phyloP scores from a whole-genome alignment of 495 filamentous ascomycete genomes.

The Xylaria castorea region DNA sequence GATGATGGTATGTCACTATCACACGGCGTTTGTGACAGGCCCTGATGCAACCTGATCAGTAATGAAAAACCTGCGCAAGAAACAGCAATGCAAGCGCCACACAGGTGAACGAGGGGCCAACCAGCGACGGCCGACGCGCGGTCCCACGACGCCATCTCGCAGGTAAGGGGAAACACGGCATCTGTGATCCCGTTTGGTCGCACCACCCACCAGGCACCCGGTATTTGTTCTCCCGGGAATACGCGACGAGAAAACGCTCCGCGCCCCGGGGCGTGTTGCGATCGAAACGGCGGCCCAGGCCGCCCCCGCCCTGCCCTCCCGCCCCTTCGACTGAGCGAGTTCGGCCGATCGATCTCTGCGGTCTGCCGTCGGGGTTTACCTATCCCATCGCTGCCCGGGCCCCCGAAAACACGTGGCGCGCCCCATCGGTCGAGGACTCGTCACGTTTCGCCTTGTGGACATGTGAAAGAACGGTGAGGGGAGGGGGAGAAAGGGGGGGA shows the following conservation, averaged over 20 bases:
- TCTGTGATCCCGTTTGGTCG: slow-evolving; percentile 1
- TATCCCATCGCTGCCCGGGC: neutral
- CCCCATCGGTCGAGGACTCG: neutral
- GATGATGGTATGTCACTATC: slow-evolving; percentile 6
- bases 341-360: slow-evolving; percentile 24
- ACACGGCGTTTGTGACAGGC: slow-evolving; percentile 12
- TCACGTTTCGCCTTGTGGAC: neutral
- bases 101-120: neutral
- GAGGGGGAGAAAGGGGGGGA: too few species aligned
- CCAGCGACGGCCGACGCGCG: neutral
- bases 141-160: slow-evolving; percentile 24
- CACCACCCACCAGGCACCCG: slow-evolving; percentile 16
- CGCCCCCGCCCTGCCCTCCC: neutral
- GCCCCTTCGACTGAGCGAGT: neutral
- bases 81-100: slow-evolving; percentile 6
- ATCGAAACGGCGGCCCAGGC: neutral
- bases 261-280: neutral
- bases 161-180: neutral
- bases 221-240: neutral
- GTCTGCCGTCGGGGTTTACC: slow-evolving; percentile 3
- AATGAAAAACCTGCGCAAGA: neutral
- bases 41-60: slow-evolving; percentile 15
- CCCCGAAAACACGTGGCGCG: slow-evolving; percentile 5
- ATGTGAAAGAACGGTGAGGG: neutral
- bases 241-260: neutral